Conservation (phyloP, 129 eudicot genomes). For the Escallonia rubra region DNA sequence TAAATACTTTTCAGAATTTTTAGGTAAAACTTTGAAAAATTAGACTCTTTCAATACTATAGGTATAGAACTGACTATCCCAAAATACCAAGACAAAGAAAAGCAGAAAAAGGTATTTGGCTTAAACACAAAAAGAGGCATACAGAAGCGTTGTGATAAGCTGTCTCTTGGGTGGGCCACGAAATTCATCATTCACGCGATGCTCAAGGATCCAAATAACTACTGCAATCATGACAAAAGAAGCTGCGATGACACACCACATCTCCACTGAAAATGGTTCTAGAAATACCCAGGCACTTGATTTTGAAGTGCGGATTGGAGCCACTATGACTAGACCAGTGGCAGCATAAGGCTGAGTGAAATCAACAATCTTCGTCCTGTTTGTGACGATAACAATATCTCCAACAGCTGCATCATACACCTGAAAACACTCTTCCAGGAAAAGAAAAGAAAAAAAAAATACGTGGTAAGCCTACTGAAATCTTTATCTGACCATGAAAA, state of each 20-base stretch:
- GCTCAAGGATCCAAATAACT: constrained; percentile 82
- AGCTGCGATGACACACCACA: constrained; percentile 62
- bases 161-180: constrained; percentile 75
- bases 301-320: constrained; percentile 41
- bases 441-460: not conserved
- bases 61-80: no score
- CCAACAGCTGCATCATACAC: constrained; percentile 83
- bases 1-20: not conserved
- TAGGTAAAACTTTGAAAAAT: not conserved
- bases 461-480: not conserved
- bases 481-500: not conserved
- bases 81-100: no score
- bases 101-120: not conserved
- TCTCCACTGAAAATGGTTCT: constrained; percentile 51
- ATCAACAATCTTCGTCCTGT: constrained; percentile 68
- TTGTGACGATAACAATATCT: constrained; percentile 73
- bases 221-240: constrained; percentile 58
- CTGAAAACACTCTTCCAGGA: constrained; percentile 24
- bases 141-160: constrained; percentile 55
- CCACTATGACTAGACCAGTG: constrained; percentile 73
- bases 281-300: constrained; percentile 67
- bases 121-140: constrained; percentile 9
- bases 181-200: constrained; percentile 71
- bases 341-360: constrained; percentile 76
- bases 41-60: no score